These are phyloP conservation scores for Ceratobasidium sp. DNA, from an alignment of 1,284 basidiomycete genomes.

Conservation along the genomic window DNA sequence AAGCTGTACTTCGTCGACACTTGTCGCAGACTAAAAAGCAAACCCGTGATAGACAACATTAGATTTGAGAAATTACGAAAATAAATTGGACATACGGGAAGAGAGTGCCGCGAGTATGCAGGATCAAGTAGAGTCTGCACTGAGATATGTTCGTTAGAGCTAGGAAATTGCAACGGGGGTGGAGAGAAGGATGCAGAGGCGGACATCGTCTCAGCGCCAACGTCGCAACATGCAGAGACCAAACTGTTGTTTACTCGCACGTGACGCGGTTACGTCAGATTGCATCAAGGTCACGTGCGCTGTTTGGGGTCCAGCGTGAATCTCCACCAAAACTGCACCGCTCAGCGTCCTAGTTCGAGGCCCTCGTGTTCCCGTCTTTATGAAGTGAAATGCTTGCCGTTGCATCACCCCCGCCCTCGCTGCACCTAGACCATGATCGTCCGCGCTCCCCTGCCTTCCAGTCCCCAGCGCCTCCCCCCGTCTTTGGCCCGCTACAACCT, in stretches of 20 bases:
- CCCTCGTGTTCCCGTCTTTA: neutral
- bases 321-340: conserved; percentile 20
- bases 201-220: conserved; percentile 3
- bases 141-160: neutral
- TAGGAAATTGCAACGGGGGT: neutral
- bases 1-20: neutral
- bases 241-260: conserved; percentile 11
- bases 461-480: neutral
- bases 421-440: conserved; percentile 20
- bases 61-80: neutral
- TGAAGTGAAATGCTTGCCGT: conserved; percentile 27
- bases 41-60: neutral
- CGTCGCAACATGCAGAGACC: neutral
- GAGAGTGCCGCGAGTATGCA: neutral
- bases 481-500: conserved; percentile 27
- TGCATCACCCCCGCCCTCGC: conserved; percentile 17
- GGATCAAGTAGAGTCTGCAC: neutral
- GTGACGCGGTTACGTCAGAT: neutral
- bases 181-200: conserved; percentile 15
- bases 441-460: conserved; percentile 11
- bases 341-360: neutral
- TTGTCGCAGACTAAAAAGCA: conserved; percentile 7
- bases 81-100: conserved; percentile 5
- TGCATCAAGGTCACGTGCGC: conserved; percentile 11
- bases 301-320: conserved; percentile 2